phyloP scores from a whole-genome alignment of 192 early-diverging fungal species.

The Mortierella claussenii region DNA sequence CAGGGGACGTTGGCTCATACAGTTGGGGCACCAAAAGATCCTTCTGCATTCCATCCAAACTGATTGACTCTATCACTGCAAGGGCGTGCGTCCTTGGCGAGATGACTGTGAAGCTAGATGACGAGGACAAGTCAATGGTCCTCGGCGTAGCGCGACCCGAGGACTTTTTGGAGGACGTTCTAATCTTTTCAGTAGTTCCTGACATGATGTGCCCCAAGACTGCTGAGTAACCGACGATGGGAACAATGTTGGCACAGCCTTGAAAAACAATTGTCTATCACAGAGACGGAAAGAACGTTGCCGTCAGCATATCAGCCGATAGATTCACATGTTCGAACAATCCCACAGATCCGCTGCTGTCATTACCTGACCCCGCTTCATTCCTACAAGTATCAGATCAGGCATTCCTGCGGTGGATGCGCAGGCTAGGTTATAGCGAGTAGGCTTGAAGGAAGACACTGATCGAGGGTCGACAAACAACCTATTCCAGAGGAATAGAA shows the following conservation, averaged over 20 bases:
- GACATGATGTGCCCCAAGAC: constrained; percentile 55
- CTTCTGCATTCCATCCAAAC: constrained; percentile 1
- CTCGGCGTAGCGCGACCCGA: constrained; percentile 1
- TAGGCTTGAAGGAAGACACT: constrained; percentile 51
- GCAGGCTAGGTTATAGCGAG: constrained; percentile 30
- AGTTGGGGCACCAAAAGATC: constrained; percentile 16
- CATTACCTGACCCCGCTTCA: constrained; percentile 57
- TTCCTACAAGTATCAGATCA: constrained; percentile 51
- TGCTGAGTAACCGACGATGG: constrained; percentile 55
- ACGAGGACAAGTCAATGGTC: constrained; percentile 18
- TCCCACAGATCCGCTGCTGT: neutral
- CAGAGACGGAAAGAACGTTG: no score
- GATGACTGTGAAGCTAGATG: constrained; percentile 54
- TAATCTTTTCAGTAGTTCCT: constrained; percentile 21
- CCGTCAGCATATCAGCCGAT: no score
- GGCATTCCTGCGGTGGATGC: constrained; percentile 10
- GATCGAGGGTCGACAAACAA: constrained; percentile 39
- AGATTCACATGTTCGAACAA: no score
- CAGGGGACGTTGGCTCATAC: neutral
- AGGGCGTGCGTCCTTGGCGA: constrained; percentile 63
- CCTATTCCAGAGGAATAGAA: no score
- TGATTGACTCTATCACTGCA: constrained; percentile 49
- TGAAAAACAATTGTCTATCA: constrained; percentile 60
- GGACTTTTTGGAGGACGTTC: constrained; percentile 2
- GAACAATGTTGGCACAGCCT: constrained; percentile 57